A percentile compares a stretch with the other conserved stretches of the same genome.
Conservation (phyloP, 768 basidiomycete genomes). For the Suillus spraguei region DNA sequence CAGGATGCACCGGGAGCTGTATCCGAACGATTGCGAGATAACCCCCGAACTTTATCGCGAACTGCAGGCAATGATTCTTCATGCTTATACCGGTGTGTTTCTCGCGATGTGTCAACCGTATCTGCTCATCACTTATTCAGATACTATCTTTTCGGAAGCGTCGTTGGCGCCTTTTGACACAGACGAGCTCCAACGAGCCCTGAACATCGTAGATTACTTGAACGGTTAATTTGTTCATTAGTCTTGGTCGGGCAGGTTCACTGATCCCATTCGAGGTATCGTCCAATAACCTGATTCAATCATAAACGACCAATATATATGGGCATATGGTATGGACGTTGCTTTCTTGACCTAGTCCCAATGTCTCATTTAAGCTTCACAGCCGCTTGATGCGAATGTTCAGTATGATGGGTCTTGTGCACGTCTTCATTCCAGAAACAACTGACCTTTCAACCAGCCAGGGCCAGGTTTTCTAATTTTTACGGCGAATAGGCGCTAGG, state of each 20-base stretch:
- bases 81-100: slow-evolving; percentile 1
- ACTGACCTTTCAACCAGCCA: slow-evolving; percentile 16
- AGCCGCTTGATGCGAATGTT: slow-evolving; percentile 16
- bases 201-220: slow-evolving; percentile 10
- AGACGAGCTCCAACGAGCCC: slow-evolving; percentile 10
- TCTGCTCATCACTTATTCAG: not conserved
- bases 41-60: slow-evolving; percentile 7
- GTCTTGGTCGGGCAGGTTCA: not conserved
- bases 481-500: slow-evolving; percentile 40
- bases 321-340: not conserved
- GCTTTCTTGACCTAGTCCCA: not conserved
- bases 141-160: slow-evolving; percentile 5
- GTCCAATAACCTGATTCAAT: not conserved
- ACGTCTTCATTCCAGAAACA: not conserved
- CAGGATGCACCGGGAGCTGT: slow-evolving; percentile 7
- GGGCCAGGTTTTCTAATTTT: slow-evolving; percentile 36
- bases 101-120: not conserved
- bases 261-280: not conserved
- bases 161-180: slow-evolving; percentile 14
- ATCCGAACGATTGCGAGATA: slow-evolving; percentile 7
- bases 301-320: not conserved
- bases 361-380: not conserved
- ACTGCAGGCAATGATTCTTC: slow-evolving; percentile 5
- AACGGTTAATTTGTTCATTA: not conserved
- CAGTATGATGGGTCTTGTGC: not conserved